Evolutionary conservation across 805 yeast species (phyloP).

Genomic region (Zygotorulaspora sp.): DNA sequence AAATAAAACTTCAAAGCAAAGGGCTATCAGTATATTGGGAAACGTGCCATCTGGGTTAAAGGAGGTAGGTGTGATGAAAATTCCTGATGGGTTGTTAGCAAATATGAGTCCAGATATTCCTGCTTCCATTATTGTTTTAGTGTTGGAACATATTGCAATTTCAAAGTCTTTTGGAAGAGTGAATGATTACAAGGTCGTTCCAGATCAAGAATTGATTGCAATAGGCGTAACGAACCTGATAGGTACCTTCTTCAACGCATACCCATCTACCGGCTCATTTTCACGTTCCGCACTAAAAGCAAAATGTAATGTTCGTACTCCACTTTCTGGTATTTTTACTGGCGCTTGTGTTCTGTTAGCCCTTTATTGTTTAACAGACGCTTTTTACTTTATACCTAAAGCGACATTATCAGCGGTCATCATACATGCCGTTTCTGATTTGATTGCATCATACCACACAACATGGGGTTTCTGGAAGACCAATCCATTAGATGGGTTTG

Average conservation of each 20-base stretch:
- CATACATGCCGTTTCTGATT: slow-evolving; percentile 87
- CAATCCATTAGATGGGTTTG: slow-evolving; percentile 67
- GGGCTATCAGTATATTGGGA: slow-evolving; percentile 56
- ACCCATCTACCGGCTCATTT: slow-evolving; percentile 94
- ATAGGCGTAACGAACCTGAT: slow-evolving; percentile 86
- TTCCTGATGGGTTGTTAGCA: slow-evolving; percentile 55
- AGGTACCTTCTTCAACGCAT: slow-evolving; percentile 89
- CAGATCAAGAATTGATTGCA: slow-evolving; percentile 91
- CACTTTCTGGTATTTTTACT: slow-evolving; percentile 84
- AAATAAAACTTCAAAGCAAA: slow-evolving; percentile 36
- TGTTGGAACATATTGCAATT: slow-evolving; percentile 89
- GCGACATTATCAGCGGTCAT: slow-evolving; percentile 83
- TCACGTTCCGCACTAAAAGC: slow-evolving; percentile 91
- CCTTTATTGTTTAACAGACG: slow-evolving; percentile 72
- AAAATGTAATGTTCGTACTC: slow-evolving; percentile 92
- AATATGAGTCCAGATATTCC: slow-evolving; percentile 75
- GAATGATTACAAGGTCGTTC: slow-evolving; percentile 83
- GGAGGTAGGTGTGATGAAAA: slow-evolving; percentile 65
- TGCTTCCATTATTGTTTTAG: slow-evolving; percentile 72
- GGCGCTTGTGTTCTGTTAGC: slow-evolving; percentile 86
- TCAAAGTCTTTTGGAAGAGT: slow-evolving; percentile 89
- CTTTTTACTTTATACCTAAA: slow-evolving; percentile 85
- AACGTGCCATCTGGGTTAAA: slow-evolving; percentile 76
- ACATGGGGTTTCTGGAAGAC: slow-evolving; percentile 66
- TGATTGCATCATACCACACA: slow-evolving; percentile 63